Evolutionary conservation across 2,329 filamentous ascomycete species (phyloP), one percentile per base, ranked within the genome.

Genomic region (Macrophomina pseudophaseolina): DNA sequence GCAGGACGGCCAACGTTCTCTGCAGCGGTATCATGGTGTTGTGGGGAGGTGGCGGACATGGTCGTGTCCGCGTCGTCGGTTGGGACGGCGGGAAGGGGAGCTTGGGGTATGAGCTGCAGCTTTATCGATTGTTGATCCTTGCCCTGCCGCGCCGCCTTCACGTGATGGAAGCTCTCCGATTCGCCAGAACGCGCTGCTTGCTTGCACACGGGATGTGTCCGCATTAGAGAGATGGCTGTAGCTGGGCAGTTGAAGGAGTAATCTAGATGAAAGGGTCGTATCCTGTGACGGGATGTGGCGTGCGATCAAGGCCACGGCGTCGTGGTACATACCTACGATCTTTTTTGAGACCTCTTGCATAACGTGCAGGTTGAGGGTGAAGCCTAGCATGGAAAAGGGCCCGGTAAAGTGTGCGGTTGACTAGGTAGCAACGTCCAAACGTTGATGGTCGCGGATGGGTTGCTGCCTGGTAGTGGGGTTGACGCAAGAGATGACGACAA

Each of bases 51-150:
- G 42, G 48, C 66, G 59, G 66, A 67, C 56, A 62, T 60, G 51
- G 5, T 40, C 49, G 51, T 30, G 56, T 30, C 59, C 56, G 48
- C 56, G 48, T 49, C 46, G 35, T 48, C 28, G 51, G 33, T 51
- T 18, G 67, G 63, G 32, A 54, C 63, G 18, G 65, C 18, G 51
- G 63, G 56, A 64, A 35, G 51, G 63, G 49, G 63, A 64, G 56
- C 58, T 68, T 63, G 52, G 63, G 38, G 49, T 40, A 54, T 23
- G 63, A 68, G 53, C 16, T 56, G 58, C 63, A 54, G 66, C 51
- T 56, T 66, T 58, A 52, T 66, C 63, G 63, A 65, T 65, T 62
- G 58, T 49, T 62, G 58, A 62, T 62, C 58, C 58, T 48, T 62
- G 44, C 58, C 58, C 11, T 49, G 49, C 23, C 23, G 23, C 23